phyloP scores from a whole-genome alignment of 2,329 filamentous ascomycete species.

The Cladophialophora psammophila region DNA sequence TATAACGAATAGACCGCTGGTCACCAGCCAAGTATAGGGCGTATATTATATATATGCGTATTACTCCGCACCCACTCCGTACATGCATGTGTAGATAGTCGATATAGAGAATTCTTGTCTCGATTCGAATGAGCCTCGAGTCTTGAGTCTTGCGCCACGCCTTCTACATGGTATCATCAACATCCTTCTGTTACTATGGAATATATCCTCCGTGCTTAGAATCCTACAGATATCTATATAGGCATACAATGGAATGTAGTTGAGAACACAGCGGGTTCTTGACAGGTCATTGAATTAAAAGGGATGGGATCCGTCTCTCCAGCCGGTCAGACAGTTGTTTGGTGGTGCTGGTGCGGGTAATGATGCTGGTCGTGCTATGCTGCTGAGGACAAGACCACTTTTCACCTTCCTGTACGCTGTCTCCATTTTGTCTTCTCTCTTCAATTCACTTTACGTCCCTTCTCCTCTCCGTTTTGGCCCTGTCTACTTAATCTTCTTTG shows the following conservation, averaged over 20 bases:
- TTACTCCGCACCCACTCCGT: too few relatives aligned
- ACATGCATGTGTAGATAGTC: too few relatives aligned
- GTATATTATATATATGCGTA: too few relatives aligned
- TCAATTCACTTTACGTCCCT: background rate
- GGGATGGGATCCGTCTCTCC: background rate
- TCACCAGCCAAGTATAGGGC: too few relatives aligned
- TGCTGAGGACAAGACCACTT: background rate
- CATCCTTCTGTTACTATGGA: too few relatives aligned
- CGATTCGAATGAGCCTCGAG: too few relatives aligned
- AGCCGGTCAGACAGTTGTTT: background rate
- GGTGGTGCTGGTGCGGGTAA: background rate
- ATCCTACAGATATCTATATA: too few relatives aligned
- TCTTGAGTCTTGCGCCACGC: too few relatives aligned
- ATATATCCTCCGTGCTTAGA: too few relatives aligned
- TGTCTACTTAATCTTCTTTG: slow-evolving; percentile 89
- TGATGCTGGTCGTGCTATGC: background rate
- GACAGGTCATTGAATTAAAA: background rate
- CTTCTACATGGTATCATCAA: too few relatives aligned
- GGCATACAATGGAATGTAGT: background rate
- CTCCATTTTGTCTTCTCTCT: background rate
- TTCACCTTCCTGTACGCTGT: background rate
- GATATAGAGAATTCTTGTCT: too few relatives aligned
- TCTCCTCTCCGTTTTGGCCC: background rate
- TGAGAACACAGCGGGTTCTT: background rate
- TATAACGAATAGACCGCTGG: too few relatives aligned